Conservation (phyloP, 1,284 basidiomycete species). For the Irpex lacteus region DNA sequence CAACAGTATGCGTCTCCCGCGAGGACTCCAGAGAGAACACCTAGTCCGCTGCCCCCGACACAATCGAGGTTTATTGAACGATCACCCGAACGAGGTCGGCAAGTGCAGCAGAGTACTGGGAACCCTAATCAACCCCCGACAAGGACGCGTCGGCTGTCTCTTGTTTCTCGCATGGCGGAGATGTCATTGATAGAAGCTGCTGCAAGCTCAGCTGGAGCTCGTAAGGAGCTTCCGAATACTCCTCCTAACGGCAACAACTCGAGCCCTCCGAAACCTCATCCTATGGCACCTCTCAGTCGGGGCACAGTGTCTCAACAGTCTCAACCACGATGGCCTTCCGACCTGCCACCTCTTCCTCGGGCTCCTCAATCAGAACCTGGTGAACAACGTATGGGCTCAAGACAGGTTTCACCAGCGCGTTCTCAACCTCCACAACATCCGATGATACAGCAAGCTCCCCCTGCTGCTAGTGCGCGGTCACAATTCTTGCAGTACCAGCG, state of each 20-base stretch:
- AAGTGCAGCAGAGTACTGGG: not conserved
- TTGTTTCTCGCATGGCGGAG: slow-evolving; percentile 11
- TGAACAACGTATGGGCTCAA: not conserved
- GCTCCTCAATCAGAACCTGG: slow-evolving; percentile 13
- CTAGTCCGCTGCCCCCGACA: slow-evolving; percentile 27
- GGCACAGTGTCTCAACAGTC: slow-evolving; percentile 13
- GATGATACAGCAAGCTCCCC: not conserved
- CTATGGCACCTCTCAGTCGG: slow-evolving; percentile 11
- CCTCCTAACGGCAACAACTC: slow-evolving; percentile 10
- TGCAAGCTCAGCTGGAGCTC: not conserved
- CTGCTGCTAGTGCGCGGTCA: not conserved
- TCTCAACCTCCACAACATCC: slow-evolving; percentile 8
- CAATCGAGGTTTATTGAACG: slow-evolving; percentile 3
- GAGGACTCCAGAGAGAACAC: slow-evolving; percentile 10
- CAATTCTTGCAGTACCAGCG: slow-evolving; percentile 3
- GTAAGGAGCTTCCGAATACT: not conserved
- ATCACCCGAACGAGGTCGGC: not conserved
- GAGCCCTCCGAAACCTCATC: slow-evolving; percentile 14
- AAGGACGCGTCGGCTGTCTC: not conserved
- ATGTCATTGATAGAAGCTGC: slow-evolving; percentile 6
- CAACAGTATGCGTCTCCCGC: slow-evolving; percentile 3
- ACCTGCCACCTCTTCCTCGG: slow-evolving; percentile 30
- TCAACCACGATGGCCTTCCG: slow-evolving; percentile 24
- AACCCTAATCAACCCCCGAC: not conserved
- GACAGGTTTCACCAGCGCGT: slow-evolving; percentile 3